Evolutionary conservation across 495 filamentous ascomycete species (phyloP).

Genomic region (Aspergillus campestris): DNA sequence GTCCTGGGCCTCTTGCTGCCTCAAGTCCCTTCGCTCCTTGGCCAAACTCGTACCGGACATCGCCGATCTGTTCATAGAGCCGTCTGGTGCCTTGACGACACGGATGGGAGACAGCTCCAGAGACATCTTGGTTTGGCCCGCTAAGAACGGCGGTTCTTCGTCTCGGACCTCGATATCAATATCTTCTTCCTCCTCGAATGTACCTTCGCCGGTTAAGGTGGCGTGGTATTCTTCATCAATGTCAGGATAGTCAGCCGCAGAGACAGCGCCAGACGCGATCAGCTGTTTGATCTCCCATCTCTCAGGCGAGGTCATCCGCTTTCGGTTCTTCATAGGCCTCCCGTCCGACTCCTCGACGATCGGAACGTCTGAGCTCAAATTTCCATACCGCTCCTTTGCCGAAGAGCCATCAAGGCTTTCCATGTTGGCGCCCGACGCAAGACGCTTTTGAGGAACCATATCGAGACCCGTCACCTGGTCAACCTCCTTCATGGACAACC

Average conservation of each 20-base stretch:
- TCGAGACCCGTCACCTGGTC: constrained; percentile 87
- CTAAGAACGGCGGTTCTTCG: constrained; percentile 93
- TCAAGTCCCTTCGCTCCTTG: constrained; percentile 80
- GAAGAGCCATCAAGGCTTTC: constrained; percentile 57
- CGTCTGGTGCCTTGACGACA: constrained; percentile 95
- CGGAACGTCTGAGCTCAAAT: constrained; percentile 47
- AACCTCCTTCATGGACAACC: constrained; percentile 93
- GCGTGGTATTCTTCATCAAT: constrained; percentile 91
- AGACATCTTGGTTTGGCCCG: constrained; percentile 92
- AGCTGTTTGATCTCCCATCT: constrained; percentile 96
- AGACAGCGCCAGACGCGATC: constrained; percentile 87
- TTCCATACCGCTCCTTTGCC: constrained; percentile 48
- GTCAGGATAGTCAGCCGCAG: constrained; percentile 87
- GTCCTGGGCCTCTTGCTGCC: constrained; percentile 81
- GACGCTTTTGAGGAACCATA: constrained; percentile 66
- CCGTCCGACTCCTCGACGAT: constrained; percentile 57
- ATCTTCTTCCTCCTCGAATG: constrained; percentile 93
- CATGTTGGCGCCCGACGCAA: constrained; percentile 91
- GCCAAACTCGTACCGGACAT: constrained; percentile 88
- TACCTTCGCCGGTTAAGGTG: constrained; percentile 73
- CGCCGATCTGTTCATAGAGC: constrained; percentile 87
- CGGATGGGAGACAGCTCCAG: constrained; percentile 90
- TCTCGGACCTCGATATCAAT: constrained; percentile 94
- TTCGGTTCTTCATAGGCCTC: constrained; percentile 54
- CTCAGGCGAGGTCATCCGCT: constrained; percentile 92